Base-by-base conservation (phyloP, 306 rosid species). In the Astragalus glycyphyllos region DNA sequence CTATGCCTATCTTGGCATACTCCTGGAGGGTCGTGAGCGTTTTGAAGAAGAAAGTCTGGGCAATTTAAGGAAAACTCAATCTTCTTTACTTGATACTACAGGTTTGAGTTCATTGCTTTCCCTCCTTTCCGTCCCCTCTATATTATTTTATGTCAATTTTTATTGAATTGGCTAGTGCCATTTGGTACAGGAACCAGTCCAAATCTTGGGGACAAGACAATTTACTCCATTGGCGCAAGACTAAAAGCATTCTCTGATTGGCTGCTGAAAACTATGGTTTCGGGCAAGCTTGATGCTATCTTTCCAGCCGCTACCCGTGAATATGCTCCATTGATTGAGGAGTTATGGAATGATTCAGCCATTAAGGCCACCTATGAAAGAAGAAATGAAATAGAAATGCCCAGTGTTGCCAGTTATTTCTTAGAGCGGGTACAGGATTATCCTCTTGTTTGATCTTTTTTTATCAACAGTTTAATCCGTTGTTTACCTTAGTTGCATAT, bases 301-400 rank as follows among this genome's bases (percentile, higher is more conserved):
- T 95, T 95, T 78, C 99, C 99, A 57, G 99, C 99, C 7, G 99
- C 99, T 61, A 91, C 91, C 51, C 92, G 96, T 77, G 99, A 95
- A 77, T 95, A 95, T 79, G 90, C 92, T 45, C 99, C 99, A 11
- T 54, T 90, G 66, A 83, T 95, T 26, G 97, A 87, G 75, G 99
- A 91, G 87, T 77, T 95, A 77, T 95, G 97, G 97, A 78, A 84
- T 54, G 92, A 87, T 79, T 74, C 91, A 48, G 99, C 99, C 65
- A 79, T 87, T 75, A 86, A 86, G 72, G 97, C 96, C 48, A 85
- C 97, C 20, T 95, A 91, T 84, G 87, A 81, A 80, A 84, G 97
- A 79, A 84, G 90, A 85, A 86, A 56, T 79, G 99, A 95, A 80
- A 76, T 95, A 82, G 99, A 89, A 85, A 83, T 89, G 92, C 91